A percentile compares a stretch with the other conserved stretches of the same genome.
phyloP scores from a whole-genome alignment of 495 filamentous ascomycete species.

The Aspergillus coremiiformis region DNA sequence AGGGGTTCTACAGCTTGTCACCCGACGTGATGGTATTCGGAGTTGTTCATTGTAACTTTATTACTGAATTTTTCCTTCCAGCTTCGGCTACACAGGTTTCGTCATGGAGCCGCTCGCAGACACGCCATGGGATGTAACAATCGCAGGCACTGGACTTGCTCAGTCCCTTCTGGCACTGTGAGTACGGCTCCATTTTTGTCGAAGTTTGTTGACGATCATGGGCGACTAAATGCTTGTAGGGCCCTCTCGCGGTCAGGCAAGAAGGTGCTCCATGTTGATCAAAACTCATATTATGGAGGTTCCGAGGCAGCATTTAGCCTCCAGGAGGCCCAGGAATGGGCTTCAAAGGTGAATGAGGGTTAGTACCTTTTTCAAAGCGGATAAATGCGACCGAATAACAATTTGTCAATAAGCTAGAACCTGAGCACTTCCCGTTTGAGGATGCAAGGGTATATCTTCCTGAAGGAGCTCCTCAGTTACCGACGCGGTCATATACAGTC shows the following conservation, averaged over 20 bases:
- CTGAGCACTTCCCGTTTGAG: constrained; percentile 28
- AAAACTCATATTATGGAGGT: constrained; percentile 81
- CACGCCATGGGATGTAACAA: constrained; percentile 84
- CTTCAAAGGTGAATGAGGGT: constrained; percentile 43
- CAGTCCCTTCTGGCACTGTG: constrained; percentile 93
- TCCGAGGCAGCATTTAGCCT: constrained; percentile 80
- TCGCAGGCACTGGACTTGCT: constrained; percentile 80
- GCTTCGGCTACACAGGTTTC: constrained; percentile 11
- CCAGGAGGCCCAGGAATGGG: constrained; percentile 75
- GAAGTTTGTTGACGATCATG: constrained; percentile 38
- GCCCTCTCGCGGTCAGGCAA: constrained; percentile 87
- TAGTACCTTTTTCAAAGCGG: constrained; percentile 5
- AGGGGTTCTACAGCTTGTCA: constrained; percentile 21
- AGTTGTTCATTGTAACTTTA: constrained; percentile 20
- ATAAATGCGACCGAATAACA: constrained; percentile 17
- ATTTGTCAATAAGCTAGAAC: constrained; percentile 24
- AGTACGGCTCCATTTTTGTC: constrained; percentile 31
- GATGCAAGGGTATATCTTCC: constrained; percentile 30
- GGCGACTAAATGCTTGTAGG: constrained; percentile 53
- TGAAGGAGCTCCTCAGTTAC: constrained; percentile 39
- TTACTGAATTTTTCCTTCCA: constrained; percentile 18
- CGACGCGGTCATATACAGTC: constrained; percentile 73
- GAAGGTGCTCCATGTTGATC: constrained; percentile 84
- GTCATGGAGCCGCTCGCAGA: constrained; percentile 74
- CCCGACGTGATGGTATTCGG: constrained; percentile 23